A percentile compares a stretch with the other conserved stretches of the same genome.
Conservation (phyloP, 2,329 filamentous ascomycete genomes). For the Calonectria hawksworthii region DNA sequence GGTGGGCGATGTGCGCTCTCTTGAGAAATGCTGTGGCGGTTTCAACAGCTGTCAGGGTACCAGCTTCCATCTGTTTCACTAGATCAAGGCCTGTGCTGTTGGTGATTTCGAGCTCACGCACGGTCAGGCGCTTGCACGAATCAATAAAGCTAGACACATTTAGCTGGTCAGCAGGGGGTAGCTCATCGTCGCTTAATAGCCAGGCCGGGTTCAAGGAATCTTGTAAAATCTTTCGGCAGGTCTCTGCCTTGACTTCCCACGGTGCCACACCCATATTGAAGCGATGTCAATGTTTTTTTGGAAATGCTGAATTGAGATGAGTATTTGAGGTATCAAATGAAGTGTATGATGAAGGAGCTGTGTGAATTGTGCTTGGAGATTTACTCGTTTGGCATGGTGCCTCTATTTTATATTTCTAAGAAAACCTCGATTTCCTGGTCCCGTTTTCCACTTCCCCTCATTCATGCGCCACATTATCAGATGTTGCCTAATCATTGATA, state of each 20-base stretch:
- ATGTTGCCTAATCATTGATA: not conserved
- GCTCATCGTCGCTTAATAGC: conserved; percentile 18
- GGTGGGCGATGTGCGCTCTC: conserved; percentile 34
- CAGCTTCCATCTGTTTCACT: conserved; percentile 4
- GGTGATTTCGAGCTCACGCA: conserved; percentile 16
- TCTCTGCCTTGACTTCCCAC: conserved; percentile 28
- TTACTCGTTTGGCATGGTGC: not conserved
- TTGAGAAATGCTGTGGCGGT: conserved; percentile 34
- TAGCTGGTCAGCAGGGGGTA: conserved; percentile 7
- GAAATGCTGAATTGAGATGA: not conserved
- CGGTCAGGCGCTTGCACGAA: not conserved
- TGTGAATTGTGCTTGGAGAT: not conserved
- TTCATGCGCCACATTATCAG: not conserved
- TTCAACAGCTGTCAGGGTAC: conserved; percentile 15
- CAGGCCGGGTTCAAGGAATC: conserved; percentile 20
- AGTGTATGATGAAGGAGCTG: not conserved
- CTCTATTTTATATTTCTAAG: not conserved
- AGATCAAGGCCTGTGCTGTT: not conserved
- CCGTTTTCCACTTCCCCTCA: not conserved
- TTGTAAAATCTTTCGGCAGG: conserved; percentile 13
- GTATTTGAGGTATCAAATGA: not conserved
- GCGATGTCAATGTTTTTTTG: not conserved
- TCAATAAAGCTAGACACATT: conserved; percentile 5
- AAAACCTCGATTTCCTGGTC: not conserved
- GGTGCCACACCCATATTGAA: not conserved